Percentiles rank a stretch among this genome's conserved stretches.
These are phyloP conservation scores for Phytophthora tentaculata DNA, from an alignment of 352 stramenopile species.

Conservation along the genomic window DNA sequence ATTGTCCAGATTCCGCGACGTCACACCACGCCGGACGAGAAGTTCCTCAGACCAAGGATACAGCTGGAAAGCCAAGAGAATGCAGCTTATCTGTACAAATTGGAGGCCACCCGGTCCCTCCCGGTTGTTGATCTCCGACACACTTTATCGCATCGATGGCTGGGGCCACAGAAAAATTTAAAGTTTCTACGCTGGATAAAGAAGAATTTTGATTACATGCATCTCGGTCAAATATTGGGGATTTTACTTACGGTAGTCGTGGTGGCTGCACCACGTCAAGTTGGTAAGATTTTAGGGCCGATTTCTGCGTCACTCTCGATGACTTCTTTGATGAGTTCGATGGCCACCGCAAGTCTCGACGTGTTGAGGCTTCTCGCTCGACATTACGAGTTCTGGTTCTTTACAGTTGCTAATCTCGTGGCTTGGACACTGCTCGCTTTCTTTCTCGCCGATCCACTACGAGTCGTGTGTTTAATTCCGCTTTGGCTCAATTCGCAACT, in stretches of 20 bases:
- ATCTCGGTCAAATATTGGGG: slow-evolving; percentile 11
- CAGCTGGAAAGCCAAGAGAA: slow-evolving; percentile 9
- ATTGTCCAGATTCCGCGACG: slow-evolving; percentile 10
- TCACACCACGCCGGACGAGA: slow-evolving; percentile 17
- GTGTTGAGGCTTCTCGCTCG: slow-evolving; percentile 31
- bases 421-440: slow-evolving; percentile 35
- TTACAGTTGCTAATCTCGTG: slow-evolving; percentile 36
- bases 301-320: slow-evolving; percentile 17
- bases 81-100: slow-evolving; percentile 14
- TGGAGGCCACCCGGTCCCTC: slow-evolving; percentile 22
- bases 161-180: slow-evolving; percentile 8
- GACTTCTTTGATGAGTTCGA: slow-evolving; percentile 24
- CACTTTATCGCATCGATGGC: slow-evolving; percentile 16
- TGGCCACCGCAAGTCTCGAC: slow-evolving; percentile 38
- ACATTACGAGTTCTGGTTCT: slow-evolving; percentile 57
- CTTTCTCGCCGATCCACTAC: slow-evolving; percentile 36
- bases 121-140: slow-evolving; percentile 26
- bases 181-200: slow-evolving; percentile 28
- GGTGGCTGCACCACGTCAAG: slow-evolving; percentile 13
- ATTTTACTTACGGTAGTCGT: slow-evolving; percentile 12
- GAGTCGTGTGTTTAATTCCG: slow-evolving; percentile 32
- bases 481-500: slow-evolving; percentile 31
- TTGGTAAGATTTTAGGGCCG: slow-evolving; percentile 14
- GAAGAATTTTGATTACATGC: slow-evolving; percentile 22
- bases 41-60: slow-evolving; percentile 9